Base-by-base conservation (phyloP, 2,329 filamentous ascomycete species). In the Scopulariopsis brevicaulis region DNA sequence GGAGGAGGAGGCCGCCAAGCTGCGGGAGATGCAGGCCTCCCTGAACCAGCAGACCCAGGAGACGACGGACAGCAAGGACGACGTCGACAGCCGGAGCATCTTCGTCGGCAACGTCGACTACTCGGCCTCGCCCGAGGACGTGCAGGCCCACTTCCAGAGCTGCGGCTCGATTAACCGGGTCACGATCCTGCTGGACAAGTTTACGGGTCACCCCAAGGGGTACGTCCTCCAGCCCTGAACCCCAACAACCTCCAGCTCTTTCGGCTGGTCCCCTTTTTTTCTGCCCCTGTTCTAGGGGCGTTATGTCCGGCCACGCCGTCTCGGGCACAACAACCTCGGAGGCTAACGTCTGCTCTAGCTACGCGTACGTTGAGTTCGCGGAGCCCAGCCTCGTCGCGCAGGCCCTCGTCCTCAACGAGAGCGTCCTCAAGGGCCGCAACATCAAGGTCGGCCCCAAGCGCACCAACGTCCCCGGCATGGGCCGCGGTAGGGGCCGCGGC, bases 51-150 rank as follows among this genome's bases (percentile, higher is more conserved):
- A 94, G 67, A 86, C 84, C 62, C 85, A 90, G 63, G 89, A 89
- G 65, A 79, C 94, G 61, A 84, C 87, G 63, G 94, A 97, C 70
- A 91, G 92, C 76, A 96, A 95, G 74, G 92, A 96, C 71, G 95
- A 96, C 64, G 85, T 99, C 60, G 94, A 99, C 74, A 86, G 86
- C 64, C 86, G 94, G 67, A 96, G 91, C 74, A 91, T 99, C 73
- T 99, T 99, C 71, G 94, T 99, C 52, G 94, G 94, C 64, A 99
- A 99, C 66, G 94, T 99, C 64, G 94, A 99, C 74, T 99, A 99
- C 73, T 92, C 90, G 62, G 92, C 93, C 24, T 95, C 91, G 32
- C 94, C 94, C 2, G 94, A 99, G 74, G 94, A 99, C 77, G 94
- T 99, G 60, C 94, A 99, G 77, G 90, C 91, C 60, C 94, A 99